Evolutionary conservation across 306 rosid genomes (phyloP).

Genomic region (Pueraria montana): DNA sequence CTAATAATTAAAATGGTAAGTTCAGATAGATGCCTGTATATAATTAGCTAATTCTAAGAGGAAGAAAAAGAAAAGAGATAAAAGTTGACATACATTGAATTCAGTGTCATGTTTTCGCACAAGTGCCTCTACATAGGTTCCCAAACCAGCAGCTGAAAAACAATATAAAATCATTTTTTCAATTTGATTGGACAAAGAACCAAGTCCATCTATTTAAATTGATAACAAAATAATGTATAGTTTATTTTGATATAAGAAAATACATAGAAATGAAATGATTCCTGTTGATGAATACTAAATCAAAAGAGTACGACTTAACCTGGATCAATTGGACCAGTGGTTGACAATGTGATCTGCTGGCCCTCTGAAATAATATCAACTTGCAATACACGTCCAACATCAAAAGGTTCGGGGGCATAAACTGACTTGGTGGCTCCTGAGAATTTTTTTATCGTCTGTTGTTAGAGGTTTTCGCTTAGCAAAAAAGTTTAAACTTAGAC

Average conservation of each 20-base stretch:
- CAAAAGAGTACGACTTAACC: conserved; percentile 54
- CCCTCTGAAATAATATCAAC: conserved; percentile 63
- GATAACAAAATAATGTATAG: neutral
- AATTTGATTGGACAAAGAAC: conserved; percentile 4
- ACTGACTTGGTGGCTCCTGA: conserved; percentile 87
- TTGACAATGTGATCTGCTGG: conserved; percentile 64
- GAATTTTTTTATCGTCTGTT: too few relatives aligned
- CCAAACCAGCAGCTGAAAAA: conserved; percentile 93
- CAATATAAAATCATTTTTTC: conserved; percentile 41
- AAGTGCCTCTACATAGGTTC: conserved; percentile 94
- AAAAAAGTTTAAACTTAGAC: too few relatives aligned
- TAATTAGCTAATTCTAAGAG: neutral
- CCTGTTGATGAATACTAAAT: conserved; percentile 29
- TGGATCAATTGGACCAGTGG: conserved; percentile 87
- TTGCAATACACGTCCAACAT: conserved; percentile 82
- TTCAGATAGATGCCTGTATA: conserved; percentile 12
- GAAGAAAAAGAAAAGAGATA: neutral
- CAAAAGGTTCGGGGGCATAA: conserved; percentile 92
- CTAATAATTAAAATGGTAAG: conserved; percentile 9
- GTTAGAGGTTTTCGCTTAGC: too few relatives aligned
- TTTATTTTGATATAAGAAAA: neutral
- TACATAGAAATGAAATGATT: conserved; percentile 27
- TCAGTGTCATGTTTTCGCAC: conserved; percentile 86
- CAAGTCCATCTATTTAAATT: conserved; percentile 1
- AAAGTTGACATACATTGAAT: conserved; percentile 71